Evolutionary conservation across 805 yeast genomes (phyloP), one percentile per base, ranked within the genome.

Genomic region (Cyberlindnera samutprakarnensis): DNA sequence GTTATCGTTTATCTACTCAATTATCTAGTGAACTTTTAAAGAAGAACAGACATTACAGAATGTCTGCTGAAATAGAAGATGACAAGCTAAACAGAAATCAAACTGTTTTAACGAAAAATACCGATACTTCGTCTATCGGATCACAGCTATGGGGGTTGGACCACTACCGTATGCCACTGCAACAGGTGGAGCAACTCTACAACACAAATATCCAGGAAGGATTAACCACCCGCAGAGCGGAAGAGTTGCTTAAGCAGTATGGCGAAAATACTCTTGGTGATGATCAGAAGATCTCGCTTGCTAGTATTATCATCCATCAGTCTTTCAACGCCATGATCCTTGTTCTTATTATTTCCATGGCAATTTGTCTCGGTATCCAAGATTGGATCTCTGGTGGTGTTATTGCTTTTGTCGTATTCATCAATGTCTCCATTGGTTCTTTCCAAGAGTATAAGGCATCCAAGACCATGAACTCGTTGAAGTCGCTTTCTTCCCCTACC

Each of bases 311-410:
- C 18, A 58, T 78, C 25, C 79, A 78, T 41, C 92, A 81, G 45
- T 61, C 75, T 2, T 75, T 75, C 53, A 81, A 81, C 49, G 90
- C 92, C 28, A 81, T 81, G 92, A 75, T 80, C 30, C 56, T 81
- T 41, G 90, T 81, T 7, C 62, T 80, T 42, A 56, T 80, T 32
- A 77, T 78, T 23, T 73, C 85, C 13, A 72, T 77, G 81, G 54
- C 74, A 14, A 78, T 81, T 31, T 77, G 88, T 5, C 65, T 80
- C 30, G 87, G 80, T 14, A 78, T 82, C 42, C 64, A 66, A 36
- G 90, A 82, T 53, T 81, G 84, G 80, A 82, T 81, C 42, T 75
- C 85, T 7, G 92, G 87, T 30, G 92, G 90, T 33, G 90, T 82
- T 21, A 78, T 81, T 50, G 75, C 72, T 2, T 78, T 71, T 28